phyloP scores from a whole-genome alignment of 306 rosid genomes.

The Pyrus betulifolia region DNA sequence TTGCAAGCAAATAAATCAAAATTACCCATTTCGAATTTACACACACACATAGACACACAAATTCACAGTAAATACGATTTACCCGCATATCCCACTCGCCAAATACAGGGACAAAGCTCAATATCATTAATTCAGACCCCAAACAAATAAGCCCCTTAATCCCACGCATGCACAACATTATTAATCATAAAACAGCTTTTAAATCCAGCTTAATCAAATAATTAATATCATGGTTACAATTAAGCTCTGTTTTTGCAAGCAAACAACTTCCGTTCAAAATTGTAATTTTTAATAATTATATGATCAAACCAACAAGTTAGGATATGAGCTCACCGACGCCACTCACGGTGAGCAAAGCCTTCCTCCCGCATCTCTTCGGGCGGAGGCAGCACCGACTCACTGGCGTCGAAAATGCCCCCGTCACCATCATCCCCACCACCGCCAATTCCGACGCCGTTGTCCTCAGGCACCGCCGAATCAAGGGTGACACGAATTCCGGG shows the following conservation, averaged over 20 bases:
- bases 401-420: slow-evolving; percentile 26
- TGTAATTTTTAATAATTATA: not conserved
- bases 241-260: too few species aligned
- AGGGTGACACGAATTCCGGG: slow-evolving; percentile 46
- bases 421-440: not conserved
- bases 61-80: not conserved
- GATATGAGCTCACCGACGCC: slow-evolving; percentile 67
- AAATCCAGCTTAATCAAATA: too few species aligned
- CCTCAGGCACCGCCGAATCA: slow-evolving; percentile 15
- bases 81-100: not conserved
- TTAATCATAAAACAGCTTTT: not conserved
- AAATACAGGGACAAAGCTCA: not conserved
- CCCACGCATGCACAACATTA: not conserved
- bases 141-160: too few species aligned
- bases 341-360: slow-evolving; percentile 66
- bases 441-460: not conserved
- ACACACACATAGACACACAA: not conserved
- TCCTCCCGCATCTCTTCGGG: slow-evolving; percentile 70
- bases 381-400: slow-evolving; percentile 59
- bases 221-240: too few species aligned
- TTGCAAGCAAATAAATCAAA: not conserved
- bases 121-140: not conserved
- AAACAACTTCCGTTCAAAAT: not conserved
- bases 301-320: not conserved
- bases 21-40: not conserved